phyloP scores from a whole-genome alignment of 2,329 filamentous ascomycete genomes.

The Waltergamsia citrina region DNA sequence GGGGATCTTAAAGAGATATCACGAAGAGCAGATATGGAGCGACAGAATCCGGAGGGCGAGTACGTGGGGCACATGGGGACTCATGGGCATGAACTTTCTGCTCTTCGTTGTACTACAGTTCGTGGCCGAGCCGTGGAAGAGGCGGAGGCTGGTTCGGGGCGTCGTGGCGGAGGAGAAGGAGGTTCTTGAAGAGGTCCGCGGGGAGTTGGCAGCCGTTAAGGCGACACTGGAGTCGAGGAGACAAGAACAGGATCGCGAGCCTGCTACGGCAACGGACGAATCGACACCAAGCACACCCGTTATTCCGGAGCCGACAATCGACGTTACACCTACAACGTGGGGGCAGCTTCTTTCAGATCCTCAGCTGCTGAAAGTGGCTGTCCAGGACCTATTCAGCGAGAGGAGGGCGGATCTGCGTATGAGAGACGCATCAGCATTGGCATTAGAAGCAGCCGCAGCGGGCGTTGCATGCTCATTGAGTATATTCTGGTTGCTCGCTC shows the following conservation, averaged over 20 bases:
- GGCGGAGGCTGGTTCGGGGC: conserved; percentile 69
- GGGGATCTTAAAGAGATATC: conserved; percentile 82
- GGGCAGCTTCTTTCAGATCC: conserved; percentile 30
- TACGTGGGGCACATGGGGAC: conserved; percentile 95
- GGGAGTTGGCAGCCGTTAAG: conserved; percentile 27
- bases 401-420: conserved; percentile 53
- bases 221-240: conserved; percentile 13
- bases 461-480: conserved; percentile 54
- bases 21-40: conserved; percentile 99
- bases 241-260: conserved; percentile 12
- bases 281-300: background rate
- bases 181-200: conserved; percentile 36
- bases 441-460: conserved; percentile 54
- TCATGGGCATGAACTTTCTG: conserved; percentile 95
- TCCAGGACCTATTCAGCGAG: conserved; percentile 57
- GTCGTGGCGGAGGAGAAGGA: conserved; percentile 71
- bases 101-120: conserved; percentile 81
- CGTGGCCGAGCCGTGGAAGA: conserved; percentile 86
- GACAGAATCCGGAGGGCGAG: conserved; percentile 93
- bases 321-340: conserved; percentile 32
- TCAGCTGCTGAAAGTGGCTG: conserved; percentile 34
- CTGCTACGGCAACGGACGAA: conserved; percentile 4
- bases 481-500: conserved; percentile 37
- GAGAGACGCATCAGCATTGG: conserved; percentile 61
- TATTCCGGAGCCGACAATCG: background rate